Conservation (phyloP, 768 basidiomycete species). For the Lentinula aciculospora region DNA sequence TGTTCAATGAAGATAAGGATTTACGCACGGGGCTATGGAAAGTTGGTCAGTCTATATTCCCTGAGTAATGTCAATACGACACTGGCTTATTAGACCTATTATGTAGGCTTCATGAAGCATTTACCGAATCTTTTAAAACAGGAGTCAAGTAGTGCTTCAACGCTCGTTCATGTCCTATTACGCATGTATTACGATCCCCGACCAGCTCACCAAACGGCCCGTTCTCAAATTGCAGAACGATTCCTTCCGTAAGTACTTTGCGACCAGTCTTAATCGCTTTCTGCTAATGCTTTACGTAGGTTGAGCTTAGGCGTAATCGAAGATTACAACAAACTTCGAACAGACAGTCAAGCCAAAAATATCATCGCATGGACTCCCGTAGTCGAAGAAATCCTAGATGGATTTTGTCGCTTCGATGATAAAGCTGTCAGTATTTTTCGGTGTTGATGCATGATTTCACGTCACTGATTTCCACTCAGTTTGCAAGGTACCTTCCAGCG, state of each 20-base stretch:
- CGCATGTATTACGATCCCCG: constrained; percentile 93
- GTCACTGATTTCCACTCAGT: constrained; percentile 43
- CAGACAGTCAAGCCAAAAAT: constrained; percentile 91
- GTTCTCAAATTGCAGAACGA: constrained; percentile 73
- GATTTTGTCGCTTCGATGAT: constrained; percentile 85
- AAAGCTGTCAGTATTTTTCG: constrained; percentile 65
- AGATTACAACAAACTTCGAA: constrained; percentile 85
- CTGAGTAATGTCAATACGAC: background rate
- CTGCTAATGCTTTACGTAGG: constrained; percentile 32
- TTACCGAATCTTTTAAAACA: constrained; percentile 96
- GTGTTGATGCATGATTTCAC: constrained; percentile 1
- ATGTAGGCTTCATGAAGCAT: constrained; percentile 98
- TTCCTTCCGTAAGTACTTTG: constrained; percentile 51
- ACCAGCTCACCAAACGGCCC: constrained; percentile 79
- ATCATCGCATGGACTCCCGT: constrained; percentile 99
- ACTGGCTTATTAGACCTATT: background rate
- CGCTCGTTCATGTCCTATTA: constrained; percentile 85
- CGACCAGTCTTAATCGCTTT: constrained; percentile 19
- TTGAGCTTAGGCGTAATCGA: constrained; percentile 83
- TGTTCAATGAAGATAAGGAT: constrained; percentile 98
- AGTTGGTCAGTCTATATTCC: constrained; percentile 71
- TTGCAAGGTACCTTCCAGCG: constrained; percentile 79
- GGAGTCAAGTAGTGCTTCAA: constrained; percentile 95
- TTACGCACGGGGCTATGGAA: constrained; percentile 96
- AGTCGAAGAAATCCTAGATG: constrained; percentile 88